phyloP scores from a whole-genome alignment of 331 rosid genomes.

The Pyrus hybrid region DNA sequence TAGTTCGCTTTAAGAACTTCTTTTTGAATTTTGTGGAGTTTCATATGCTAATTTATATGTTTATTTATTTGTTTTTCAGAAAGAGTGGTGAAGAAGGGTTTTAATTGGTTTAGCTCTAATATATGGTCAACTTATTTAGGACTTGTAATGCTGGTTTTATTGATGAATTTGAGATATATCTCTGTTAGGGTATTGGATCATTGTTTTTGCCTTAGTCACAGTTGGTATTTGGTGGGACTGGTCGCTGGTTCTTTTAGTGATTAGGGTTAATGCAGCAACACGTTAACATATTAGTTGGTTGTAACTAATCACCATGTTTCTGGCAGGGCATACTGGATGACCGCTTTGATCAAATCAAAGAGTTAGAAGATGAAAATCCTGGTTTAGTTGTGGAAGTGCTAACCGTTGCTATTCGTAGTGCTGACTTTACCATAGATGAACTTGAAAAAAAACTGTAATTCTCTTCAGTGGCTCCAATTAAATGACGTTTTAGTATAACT shows the following conservation, averaged over 20 bases:
- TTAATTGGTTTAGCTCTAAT: neutral
- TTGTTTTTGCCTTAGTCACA: neutral
- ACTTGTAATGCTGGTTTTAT: neutral
- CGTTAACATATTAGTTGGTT: neutral
- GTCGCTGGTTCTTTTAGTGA: neutral
- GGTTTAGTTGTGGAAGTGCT: neutral
- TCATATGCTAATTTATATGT: neutral
- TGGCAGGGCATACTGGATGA: conserved; percentile 11
- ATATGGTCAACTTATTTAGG: neutral
- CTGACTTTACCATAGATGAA: neutral
- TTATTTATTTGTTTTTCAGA: neutral
- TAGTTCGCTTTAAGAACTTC: neutral
- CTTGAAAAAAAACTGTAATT: neutral
- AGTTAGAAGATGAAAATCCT: neutral
- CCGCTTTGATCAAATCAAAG: neutral
- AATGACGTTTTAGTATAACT: neutral
- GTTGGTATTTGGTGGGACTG: neutral
- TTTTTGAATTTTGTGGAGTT: neutral
- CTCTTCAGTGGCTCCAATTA: neutral
- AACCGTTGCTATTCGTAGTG: neutral
- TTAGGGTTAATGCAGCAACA: neutral
- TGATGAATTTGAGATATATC: neutral
- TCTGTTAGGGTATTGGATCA: neutral
- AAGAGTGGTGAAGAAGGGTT: neutral
- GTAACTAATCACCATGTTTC: neutral